A percentile compares a stretch with the other conserved stretches of the same genome.
Conservation (phyloP, 2,329 filamentous ascomycete species). For the Penicillium sp. region DNA sequence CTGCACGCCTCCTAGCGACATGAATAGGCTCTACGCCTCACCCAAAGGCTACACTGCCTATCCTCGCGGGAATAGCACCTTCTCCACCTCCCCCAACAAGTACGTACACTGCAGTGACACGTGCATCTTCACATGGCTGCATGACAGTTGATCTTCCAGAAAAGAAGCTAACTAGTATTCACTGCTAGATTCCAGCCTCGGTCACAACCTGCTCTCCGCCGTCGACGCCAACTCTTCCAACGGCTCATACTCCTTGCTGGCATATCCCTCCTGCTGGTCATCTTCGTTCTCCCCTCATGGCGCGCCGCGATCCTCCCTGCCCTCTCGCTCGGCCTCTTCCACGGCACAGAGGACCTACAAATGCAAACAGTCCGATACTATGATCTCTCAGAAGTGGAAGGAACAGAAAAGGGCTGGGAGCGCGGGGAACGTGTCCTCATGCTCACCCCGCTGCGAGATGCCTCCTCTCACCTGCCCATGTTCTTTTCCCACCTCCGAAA, state of each 20-base stretch:
- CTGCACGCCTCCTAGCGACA: slow-evolving; percentile 51
- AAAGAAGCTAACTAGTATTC: neutral
- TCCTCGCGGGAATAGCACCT: slow-evolving; percentile 64
- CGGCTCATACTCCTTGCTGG: slow-evolving; percentile 59
- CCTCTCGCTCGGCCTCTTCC: slow-evolving; percentile 66
- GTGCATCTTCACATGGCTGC: neutral
- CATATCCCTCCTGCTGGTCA: slow-evolving; percentile 56
- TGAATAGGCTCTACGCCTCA: slow-evolving; percentile 82
- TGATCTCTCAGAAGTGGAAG: slow-evolving; percentile 85
- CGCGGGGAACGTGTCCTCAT: slow-evolving; percentile 90
- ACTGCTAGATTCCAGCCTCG: slow-evolving; percentile 75
- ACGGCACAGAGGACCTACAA: slow-evolving; percentile 64
- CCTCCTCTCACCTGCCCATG: slow-evolving; percentile 87
- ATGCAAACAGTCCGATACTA: slow-evolving; percentile 97
- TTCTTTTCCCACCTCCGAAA: slow-evolving; percentile 98
- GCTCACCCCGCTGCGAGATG: slow-evolving; percentile 90
- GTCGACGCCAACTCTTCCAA: slow-evolving; percentile 67
- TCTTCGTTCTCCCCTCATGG: slow-evolving; percentile 73
- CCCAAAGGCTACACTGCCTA: slow-evolving; percentile 70
- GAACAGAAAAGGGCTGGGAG: slow-evolving; percentile 91
- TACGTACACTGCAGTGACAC: slow-evolving; percentile 45
- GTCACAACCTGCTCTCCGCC: slow-evolving; percentile 66
- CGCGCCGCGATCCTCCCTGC: slow-evolving; percentile 57
- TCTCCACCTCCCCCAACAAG: slow-evolving; percentile 87
- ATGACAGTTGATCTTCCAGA: neutral